Evolutionary conservation across 305 asterid species (phyloP).

Genomic region (Galium porrigens): DNA sequence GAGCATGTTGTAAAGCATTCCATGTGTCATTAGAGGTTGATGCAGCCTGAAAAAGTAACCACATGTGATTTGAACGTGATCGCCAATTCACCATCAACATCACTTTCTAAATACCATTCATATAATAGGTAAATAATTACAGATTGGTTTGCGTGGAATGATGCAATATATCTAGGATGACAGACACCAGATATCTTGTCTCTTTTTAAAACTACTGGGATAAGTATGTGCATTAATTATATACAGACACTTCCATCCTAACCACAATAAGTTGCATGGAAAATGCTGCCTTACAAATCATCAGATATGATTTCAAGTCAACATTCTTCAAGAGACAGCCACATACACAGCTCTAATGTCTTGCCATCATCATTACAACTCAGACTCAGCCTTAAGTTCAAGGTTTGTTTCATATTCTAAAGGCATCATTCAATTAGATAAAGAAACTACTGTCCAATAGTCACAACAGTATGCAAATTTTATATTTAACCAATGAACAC

Average conservation of each 20-base stretch:
- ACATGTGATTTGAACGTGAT: neutral
- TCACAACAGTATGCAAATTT: neutral
- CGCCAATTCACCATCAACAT: neutral
- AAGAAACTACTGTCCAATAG: neutral
- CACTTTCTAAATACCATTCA: neutral
- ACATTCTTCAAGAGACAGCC: neutral
- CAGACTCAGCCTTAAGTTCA: constrained; percentile 1
- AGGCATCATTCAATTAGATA: neutral
- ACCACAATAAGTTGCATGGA: neutral
- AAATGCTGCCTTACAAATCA: neutral
- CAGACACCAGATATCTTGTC: neutral
- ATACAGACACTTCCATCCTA: neutral
- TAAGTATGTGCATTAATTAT: neutral
- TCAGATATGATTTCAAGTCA: neutral
- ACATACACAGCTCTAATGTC: neutral
- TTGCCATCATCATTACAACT: neutral
- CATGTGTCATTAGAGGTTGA: constrained; percentile 40
- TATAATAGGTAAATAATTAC: neutral
- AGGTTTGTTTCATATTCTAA: neutral
- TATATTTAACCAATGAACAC: neutral
- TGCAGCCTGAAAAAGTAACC: constrained; percentile 30
- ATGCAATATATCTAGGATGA: neutral
- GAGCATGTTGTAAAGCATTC: constrained; percentile 53
- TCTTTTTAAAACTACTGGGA: neutral
- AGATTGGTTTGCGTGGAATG: neutral